These are phyloP conservation scores for Botrytis medusae DNA, from an alignment of 2,329 filamentous ascomycete genomes.

Conservation along the genomic window DNA sequence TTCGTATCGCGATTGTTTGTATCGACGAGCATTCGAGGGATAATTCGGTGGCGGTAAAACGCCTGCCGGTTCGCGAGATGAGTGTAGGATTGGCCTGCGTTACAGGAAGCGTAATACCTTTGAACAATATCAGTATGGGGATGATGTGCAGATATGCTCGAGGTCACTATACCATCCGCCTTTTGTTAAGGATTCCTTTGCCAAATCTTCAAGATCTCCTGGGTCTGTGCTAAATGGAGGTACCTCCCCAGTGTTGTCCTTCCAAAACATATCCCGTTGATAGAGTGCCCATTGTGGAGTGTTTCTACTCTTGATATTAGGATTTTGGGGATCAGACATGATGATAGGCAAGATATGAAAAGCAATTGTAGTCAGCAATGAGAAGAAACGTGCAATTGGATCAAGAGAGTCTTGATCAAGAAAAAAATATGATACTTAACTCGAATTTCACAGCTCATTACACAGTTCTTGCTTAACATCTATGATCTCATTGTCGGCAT, in stretches of 20 bases:
- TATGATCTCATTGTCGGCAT: conserved; percentile 17
- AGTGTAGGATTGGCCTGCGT: conserved; percentile 53
- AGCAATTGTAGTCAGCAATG: neutral
- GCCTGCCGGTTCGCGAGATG: conserved; percentile 60
- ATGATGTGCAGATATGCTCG: neutral
- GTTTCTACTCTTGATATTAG: conserved; percentile 49
- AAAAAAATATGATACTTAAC: conserved; percentile 1
- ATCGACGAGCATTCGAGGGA: conserved; percentile 61
- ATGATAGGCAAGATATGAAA: conserved; percentile 3
- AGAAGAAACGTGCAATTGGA: neutral
- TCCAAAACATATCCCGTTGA: conserved; percentile 56
- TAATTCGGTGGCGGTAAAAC: conserved; percentile 63
- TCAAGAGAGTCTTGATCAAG: neutral
- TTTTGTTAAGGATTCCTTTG: conserved; percentile 55
- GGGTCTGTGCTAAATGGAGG: conserved; percentile 57
- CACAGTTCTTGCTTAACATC: neutral
- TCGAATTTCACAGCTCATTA: neutral
- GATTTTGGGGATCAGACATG: conserved; percentile 49
- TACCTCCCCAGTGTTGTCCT: conserved; percentile 48
- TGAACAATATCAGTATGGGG: neutral
- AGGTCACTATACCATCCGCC: conserved; percentile 50
- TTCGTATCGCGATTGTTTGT: conserved; percentile 55
- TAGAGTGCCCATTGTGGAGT: conserved; percentile 56
- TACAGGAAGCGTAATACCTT: conserved; percentile 56
- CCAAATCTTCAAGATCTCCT: conserved; percentile 57